Percentiles rank a stretch among this genome's conserved stretches.
phyloP scores from a whole-genome alignment of 2,329 filamentous ascomycete species.

The Coniochaeta prunicola region DNA sequence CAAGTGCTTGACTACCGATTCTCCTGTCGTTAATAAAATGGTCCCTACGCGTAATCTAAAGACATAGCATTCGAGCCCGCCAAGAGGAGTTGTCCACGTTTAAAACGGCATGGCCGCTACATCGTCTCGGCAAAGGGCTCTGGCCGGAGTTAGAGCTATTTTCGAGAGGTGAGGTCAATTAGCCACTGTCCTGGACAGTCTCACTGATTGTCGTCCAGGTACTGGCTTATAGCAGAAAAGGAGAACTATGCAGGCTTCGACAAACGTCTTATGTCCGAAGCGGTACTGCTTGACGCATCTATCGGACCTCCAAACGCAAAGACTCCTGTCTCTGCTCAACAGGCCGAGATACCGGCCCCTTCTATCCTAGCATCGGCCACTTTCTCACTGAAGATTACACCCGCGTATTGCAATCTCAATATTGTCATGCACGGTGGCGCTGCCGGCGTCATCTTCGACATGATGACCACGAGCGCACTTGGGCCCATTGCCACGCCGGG shows the following conservation, averaged over 20 bases:
- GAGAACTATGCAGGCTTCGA: slow-evolving; percentile 12
- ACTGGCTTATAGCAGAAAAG: slow-evolving; percentile 9
- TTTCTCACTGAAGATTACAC: slow-evolving; percentile 35
- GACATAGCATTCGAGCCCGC: background rate
- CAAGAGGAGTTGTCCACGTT: background rate
- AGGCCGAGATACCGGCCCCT: background rate
- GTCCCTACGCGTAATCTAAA: too few relatives aligned
- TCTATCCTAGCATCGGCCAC: slow-evolving; percentile 23
- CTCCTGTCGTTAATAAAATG: too few relatives aligned
- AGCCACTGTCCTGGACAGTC: background rate
- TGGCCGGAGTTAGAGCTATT: slow-evolving; percentile 7
- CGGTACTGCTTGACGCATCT: slow-evolving; percentile 20
- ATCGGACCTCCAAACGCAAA: slow-evolving; percentile 8
- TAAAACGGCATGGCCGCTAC: background rate
- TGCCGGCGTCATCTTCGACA: slow-evolving; percentile 46
- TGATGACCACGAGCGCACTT: slow-evolving; percentile 41
- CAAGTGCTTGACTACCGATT: too few relatives aligned
- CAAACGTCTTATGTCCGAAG: slow-evolving; percentile 12
- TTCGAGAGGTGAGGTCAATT: slow-evolving; percentile 6
- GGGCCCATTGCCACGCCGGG: slow-evolving; percentile 38
- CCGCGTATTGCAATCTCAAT: slow-evolving; percentile 35
- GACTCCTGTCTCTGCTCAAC: background rate
- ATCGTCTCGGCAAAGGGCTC: slow-evolving; percentile 4
- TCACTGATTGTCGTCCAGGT: slow-evolving; percentile 7
- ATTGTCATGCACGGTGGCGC: slow-evolving; percentile 46